Evolutionary conservation across 164 flowering plant genomes (phyloP), one percentile per base, ranked within the genome.

Genomic region (Piper betle): DNA sequence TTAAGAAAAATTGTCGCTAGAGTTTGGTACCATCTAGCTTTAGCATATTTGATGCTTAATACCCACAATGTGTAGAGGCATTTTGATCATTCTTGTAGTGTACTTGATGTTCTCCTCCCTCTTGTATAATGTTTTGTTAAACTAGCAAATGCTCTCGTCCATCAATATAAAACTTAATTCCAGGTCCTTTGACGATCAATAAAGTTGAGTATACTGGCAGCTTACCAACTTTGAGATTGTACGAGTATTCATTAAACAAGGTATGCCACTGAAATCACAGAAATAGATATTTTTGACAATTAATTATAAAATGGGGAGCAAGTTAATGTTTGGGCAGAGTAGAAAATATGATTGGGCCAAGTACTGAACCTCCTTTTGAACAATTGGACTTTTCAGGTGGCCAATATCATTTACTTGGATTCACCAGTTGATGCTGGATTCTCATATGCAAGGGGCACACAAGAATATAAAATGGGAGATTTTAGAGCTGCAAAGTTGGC

Each of bases 361-460:
- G 57, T 6, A 0, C 71, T 70, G 52, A 9, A 46, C 50, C 3
- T 2, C 50, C 50, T 42, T 25, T 25, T 25, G 33, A 11, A 10
- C 50, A 10, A 46, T 15, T 46, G 3, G 15, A 46, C 2, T 6
- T 46, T 46, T 15, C 76, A 93, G 97, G 91, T 93, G 42, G 90
- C 97, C 41, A 93, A 70, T 66, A 77, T 90, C 38, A 76, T 90
- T 58, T 90, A 90, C 72, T 69, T 93, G 79, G 99, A 93, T 74
- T 93, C 97, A 55, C 99, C 99, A n/a, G 85, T 83, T 67, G 97
- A 97, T 54, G 96, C 90, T 73, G 97, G 99, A 61, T 73, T 82
- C 43, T 90, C 99, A 20, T 90, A 90, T 75, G 84, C 97, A 0
- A 64, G 70, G 17, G 75, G 76, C 50, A 13, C 11, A 57, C 58